Base-by-base conservation (phyloP, 1,284 basidiomycete species). In the Rhodotorula mucilaginosa region DNA sequence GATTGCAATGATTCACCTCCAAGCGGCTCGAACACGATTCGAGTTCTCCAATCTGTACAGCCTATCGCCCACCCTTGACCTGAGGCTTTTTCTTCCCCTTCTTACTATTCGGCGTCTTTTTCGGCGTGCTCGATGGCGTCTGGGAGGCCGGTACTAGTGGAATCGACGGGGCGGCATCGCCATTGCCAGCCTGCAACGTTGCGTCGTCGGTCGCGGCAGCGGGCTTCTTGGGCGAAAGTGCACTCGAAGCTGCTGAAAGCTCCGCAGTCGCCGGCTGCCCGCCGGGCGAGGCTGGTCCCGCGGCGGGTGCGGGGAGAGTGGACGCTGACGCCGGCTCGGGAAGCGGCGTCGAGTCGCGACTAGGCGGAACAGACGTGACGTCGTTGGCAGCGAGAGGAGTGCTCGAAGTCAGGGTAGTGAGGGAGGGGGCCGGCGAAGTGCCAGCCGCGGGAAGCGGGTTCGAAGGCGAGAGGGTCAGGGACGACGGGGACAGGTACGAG, bases 401-500 rank as follows among this genome's bases (percentile, higher is more conserved):
- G 39, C 26, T 29, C 15, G 3, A n/a, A 19, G 47, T 56, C 48
- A 26, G 19, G 18, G 26, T 47, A 7, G 5, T 54, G 29, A 49
- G 34, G 19, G 62, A n/a, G 19, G 68, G 44, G 3, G 67, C 65
- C 49, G 68, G 49, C 15, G 69, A 21, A 4, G 59, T 56, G n/a
- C 59, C 65, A 4, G 56, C 58, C 5, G 39, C 47, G 7, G 69
- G 69, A 26, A 74, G 66, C 47, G 74, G 74, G 68, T 74, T 71
- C 48, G 72, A 74, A 13, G 70, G 67, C 21, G 70, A 44, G 64
- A 74, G 72, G n/a, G 70, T 67, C 12, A 76, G 68, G 48, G 74
- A 73, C 4, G 74, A 67, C 3, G 74, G 74, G 21, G 71, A 68
- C 26, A 75, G 72, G 72, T 76, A 71, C n/a, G 70, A 5, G 6